These are phyloP conservation scores for Leishmania lainsoni DNA, from an alignment of 208 protist genomes.

Conservation along the genomic window DNA sequence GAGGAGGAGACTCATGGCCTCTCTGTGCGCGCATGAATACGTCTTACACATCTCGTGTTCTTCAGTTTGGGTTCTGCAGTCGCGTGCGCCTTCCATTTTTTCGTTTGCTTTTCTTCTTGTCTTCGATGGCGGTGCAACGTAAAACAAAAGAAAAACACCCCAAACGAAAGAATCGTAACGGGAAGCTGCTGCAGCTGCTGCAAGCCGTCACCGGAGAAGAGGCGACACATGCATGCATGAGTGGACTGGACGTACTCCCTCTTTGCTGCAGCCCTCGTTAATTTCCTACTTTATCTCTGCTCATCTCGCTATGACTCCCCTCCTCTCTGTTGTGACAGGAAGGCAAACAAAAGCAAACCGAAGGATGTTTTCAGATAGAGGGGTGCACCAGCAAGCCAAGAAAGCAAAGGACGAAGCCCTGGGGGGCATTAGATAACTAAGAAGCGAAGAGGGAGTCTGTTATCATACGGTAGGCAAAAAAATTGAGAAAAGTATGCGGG, in stretches of 20 bases:
- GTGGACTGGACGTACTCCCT: not conserved
- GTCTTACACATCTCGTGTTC: not conserved
- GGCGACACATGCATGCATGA: not conserved
- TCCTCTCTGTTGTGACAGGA: not conserved
- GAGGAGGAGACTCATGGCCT: too few relatives aligned
- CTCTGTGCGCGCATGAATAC: not conserved
- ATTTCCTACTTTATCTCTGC: not conserved
- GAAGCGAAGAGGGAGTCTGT: not conserved
- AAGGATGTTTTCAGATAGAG: not conserved
- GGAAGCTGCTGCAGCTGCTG: not conserved
- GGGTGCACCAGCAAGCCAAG: not conserved
- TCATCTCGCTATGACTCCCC: not conserved
- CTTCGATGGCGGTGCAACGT: not conserved
- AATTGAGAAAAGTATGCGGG: not conserved
- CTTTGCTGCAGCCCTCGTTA: not conserved
- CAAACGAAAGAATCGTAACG: not conserved
- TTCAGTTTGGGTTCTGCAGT: not conserved
- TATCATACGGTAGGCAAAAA: not conserved
- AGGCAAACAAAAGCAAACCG: not conserved
- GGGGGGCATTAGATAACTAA: not conserved
- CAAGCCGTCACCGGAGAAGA: not conserved
- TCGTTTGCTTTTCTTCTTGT: not conserved
- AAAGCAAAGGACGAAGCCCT: not conserved
- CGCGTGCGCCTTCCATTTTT: not conserved
- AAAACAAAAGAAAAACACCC: not conserved